Conservation (phyloP, 2,329 filamentous ascomycete genomes). For the Diaporthe sp. region DNA sequence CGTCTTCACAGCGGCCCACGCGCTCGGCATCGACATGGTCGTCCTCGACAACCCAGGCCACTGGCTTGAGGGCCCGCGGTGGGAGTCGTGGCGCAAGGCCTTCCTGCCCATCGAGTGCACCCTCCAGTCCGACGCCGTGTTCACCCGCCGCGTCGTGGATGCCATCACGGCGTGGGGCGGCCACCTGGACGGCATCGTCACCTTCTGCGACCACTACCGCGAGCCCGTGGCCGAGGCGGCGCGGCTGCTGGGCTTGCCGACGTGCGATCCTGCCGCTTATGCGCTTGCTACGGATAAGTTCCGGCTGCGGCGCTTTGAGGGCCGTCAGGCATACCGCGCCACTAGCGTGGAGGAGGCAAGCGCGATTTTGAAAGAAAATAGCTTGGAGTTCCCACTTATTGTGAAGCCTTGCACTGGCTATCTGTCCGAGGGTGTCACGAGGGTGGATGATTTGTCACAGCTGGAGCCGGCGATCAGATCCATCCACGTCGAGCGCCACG, state of each 20-base stretch:
- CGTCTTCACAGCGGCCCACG: background rate
- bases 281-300: background rate
- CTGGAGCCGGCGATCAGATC: background rate
- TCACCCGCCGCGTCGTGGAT: conserved; percentile 40
- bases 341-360: background rate
- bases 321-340: background rate
- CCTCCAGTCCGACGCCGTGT: conserved; percentile 18
- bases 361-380: background rate
- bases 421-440: background rate
- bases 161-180: background rate
- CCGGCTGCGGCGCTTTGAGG: background rate
- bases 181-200: background rate
- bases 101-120: conserved; percentile 13
- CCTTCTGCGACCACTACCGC: background rate
- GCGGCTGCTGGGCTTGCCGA: background rate
- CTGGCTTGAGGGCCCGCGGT: conserved; percentile 46
- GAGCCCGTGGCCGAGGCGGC: background rate
- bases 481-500: background rate
- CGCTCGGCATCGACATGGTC: conserved; percentile 46
- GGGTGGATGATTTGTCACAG: background rate
- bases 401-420: background rate
- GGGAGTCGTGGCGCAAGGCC: background rate
- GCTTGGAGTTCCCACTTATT: background rate
- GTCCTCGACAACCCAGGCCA: conserved; percentile 48
- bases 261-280: background rate